These are phyloP conservation scores for Paspalum vaginatum DNA, from an alignment of 176 grass and related monocot genomes.

Conservation along the genomic window DNA sequence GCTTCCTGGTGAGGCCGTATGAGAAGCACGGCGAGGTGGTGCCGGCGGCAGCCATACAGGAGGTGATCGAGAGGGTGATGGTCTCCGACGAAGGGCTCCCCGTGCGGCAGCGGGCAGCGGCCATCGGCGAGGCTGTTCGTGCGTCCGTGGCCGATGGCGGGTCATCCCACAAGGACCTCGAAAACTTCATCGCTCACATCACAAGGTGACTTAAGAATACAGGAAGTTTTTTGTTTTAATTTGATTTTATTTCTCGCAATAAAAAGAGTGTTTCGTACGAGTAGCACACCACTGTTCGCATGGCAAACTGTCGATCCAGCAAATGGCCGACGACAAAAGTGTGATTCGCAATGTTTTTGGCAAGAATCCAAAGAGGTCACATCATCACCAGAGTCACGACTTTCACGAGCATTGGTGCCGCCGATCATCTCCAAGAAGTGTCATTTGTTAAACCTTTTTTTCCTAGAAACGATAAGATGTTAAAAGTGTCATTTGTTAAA, in stretches of 20 bases:
- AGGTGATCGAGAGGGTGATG: conserved; percentile 46
- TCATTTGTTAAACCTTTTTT: too few relatives aligned
- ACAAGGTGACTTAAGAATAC: not conserved
- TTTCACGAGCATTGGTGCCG: too few relatives aligned
- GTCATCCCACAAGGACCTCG: conserved; percentile 38
- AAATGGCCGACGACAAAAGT: too few relatives aligned
- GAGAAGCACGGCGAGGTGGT: conserved; percentile 30
- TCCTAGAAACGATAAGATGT: too few relatives aligned
- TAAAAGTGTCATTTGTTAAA: too few relatives aligned
- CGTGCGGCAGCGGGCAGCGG: conserved; percentile 30
- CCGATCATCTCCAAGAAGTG: too few relatives aligned
- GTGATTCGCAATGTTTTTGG: too few relatives aligned
- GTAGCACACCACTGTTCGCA: too few relatives aligned
- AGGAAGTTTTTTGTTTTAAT: not conserved
- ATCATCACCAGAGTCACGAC: too few relatives aligned
- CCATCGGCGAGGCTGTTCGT: conserved; percentile 42
- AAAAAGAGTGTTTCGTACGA: not conserved
- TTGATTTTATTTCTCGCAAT: not conserved
- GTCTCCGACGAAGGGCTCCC: conserved; percentile 4
- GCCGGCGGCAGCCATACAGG: conserved; percentile 1
- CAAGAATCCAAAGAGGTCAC: too few relatives aligned
- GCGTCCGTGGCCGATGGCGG: conserved; percentile 6
- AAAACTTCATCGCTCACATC: conserved; percentile 45
- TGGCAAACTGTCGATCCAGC: too few relatives aligned
- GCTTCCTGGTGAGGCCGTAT: conserved; percentile 44